Percentiles rank a stretch among this genome's conserved stretches.
Evolutionary conservation across 768 basidiomycete genomes (phyloP).

Genomic region (Boletus bicolor): DNA sequence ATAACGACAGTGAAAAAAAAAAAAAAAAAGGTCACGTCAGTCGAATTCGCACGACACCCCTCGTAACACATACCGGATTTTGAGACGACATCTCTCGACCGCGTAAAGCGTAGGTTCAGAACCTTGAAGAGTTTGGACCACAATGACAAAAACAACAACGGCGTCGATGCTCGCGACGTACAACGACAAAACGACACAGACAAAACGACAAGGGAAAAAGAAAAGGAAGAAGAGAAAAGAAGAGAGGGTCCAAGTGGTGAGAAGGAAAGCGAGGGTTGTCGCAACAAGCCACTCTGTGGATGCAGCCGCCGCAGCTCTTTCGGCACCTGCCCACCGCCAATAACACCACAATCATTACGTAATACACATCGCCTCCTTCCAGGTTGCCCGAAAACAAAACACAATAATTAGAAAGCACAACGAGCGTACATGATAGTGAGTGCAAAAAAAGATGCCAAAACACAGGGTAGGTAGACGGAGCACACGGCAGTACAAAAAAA

Average conservation of each 20-base stretch:
- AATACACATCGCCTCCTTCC: slow-evolving; percentile 19
- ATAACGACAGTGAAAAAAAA: no score
- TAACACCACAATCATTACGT: slow-evolving; percentile 27
- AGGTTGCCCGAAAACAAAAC: neutral
- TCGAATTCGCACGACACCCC: neutral
- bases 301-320: slow-evolving; percentile 28
- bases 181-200: no score
- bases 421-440: neutral
- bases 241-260: slow-evolving; percentile 12
- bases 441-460: neutral
- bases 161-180: no score
- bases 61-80: slow-evolving; percentile 50
- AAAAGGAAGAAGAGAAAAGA: neutral
- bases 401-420: neutral
- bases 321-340: slow-evolving; percentile 24
- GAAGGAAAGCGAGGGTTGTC: slow-evolving; percentile 17
- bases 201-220: neutral
- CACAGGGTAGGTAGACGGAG: neutral
- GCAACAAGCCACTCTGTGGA: slow-evolving; percentile 21
- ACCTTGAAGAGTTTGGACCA: neutral
- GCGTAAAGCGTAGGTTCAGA: neutral
- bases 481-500: neutral
- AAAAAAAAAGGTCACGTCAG: neutral
- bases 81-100: slow-evolving; percentile 43
- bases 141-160: neutral